phyloP scores from a whole-genome alignment of 106 monocot species.

The Dendrobium chrysotoxum region DNA sequence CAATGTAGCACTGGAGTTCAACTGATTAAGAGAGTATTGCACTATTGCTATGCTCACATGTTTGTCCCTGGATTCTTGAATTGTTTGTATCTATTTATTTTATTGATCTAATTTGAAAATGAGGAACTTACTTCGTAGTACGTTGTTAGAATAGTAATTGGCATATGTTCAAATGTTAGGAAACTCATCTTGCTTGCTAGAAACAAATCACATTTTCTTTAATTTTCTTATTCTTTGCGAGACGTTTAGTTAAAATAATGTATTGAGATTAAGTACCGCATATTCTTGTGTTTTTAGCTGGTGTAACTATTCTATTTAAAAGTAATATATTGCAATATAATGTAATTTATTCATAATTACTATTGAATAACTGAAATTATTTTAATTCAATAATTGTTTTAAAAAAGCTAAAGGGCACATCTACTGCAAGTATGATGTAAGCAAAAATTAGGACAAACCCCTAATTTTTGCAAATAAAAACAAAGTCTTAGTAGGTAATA shows the following conservation, averaged over 20 bases:
- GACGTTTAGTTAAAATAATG: not conserved
- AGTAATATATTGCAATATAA: too few relatives aligned
- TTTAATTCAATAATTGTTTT: too few relatives aligned
- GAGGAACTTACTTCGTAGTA: not conserved
- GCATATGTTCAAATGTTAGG: not conserved
- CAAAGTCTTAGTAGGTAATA: too few relatives aligned
- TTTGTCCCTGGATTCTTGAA: not conserved
- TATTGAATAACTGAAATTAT: too few relatives aligned
- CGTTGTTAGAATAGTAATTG: not conserved
- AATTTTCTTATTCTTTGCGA: not conserved
- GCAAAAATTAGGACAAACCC: too few relatives aligned
- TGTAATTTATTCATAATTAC: too few relatives aligned
- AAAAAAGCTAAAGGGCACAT: too few relatives aligned
- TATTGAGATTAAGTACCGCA: not conserved
- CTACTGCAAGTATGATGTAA: too few relatives aligned
- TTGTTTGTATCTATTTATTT: not conserved
- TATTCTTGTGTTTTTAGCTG: too few relatives aligned
- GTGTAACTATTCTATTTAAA: too few relatives aligned
- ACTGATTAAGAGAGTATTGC: not conserved
- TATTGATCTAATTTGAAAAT: not conserved
- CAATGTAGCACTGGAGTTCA: not conserved
- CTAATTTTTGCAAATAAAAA: too few relatives aligned
- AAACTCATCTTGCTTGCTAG: not conserved
- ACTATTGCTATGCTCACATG: not conserved
- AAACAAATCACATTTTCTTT: not conserved